Percentiles rank a stretch among this genome's conserved stretches.
phyloP scores from a whole-genome alignment of 352 stramenopile species.

The Pythium dissimile region DNA sequence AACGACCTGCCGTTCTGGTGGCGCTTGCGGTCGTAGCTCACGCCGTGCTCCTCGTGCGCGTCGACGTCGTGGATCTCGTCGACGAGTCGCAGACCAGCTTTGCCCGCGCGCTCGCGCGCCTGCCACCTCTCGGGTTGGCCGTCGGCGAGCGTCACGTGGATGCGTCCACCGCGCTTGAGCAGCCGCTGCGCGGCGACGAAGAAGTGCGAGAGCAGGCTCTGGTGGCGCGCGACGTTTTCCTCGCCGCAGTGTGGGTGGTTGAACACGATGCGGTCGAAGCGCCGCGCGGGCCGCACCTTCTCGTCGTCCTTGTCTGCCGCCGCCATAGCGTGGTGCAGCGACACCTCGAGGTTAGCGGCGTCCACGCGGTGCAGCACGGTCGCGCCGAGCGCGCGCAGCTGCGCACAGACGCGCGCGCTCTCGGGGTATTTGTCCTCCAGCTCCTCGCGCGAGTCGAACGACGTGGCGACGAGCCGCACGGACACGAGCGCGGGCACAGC shows the following conservation, averaged over 20 bases:
- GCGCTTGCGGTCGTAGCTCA: slow-evolving; percentile 78
- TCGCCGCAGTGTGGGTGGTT: slow-evolving; percentile 93
- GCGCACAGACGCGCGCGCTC: slow-evolving; percentile 30
- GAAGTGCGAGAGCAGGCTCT: slow-evolving; percentile 89
- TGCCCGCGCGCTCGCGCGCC: slow-evolving; percentile 40
- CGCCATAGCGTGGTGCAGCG: slow-evolving; percentile 23
- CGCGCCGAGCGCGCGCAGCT: slow-evolving; percentile 38
- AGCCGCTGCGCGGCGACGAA: slow-evolving; percentile 68
- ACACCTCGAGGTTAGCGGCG: slow-evolving; percentile 53
- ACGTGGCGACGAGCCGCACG: slow-evolving; percentile 29
- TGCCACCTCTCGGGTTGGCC: slow-evolving; percentile 80
- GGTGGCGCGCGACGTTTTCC: slow-evolving; percentile 87
- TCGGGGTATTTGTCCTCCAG: slow-evolving; percentile 66
- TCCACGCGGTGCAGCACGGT: slow-evolving; percentile 60
- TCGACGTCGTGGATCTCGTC: slow-evolving; percentile 52
- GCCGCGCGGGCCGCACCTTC: background rate
- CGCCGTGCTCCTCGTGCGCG: slow-evolving; percentile 16
- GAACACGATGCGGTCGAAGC: slow-evolving; percentile 90
- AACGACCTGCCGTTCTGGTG: slow-evolving; percentile 89
- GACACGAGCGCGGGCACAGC: too few species aligned
- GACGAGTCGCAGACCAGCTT: slow-evolving; percentile 40
- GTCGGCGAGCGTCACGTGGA: slow-evolving; percentile 70
- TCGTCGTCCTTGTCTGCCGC: slow-evolving; percentile 7
- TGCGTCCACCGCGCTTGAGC: slow-evolving; percentile 27
- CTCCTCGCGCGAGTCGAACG: slow-evolving; percentile 61